A percentile compares a stretch with the other conserved stretches of the same genome.
phyloP scores from a whole-genome alignment of 495 filamentous ascomycete genomes.

The Tuber indicum region DNA sequence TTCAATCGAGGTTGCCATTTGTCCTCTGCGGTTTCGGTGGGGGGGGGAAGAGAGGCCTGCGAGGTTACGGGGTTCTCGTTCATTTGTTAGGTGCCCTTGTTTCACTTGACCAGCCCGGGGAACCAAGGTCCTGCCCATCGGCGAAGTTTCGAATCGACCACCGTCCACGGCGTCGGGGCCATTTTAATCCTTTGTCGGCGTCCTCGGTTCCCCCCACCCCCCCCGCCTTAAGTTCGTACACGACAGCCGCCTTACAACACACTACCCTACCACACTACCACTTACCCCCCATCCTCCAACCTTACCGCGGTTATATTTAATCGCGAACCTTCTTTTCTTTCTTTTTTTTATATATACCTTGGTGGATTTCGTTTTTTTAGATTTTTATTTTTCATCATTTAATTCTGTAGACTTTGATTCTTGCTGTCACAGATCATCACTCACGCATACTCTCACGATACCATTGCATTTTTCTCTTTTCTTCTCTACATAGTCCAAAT shows the following conservation, averaged over 20 bases:
- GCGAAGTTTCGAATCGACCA: conserved; percentile 3
- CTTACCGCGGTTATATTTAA: conserved; percentile 19
- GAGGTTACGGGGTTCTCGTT: conserved; percentile 29
- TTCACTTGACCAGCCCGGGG: not conserved
- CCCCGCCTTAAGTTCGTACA: conserved; percentile 2
- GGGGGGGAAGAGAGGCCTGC: conserved; percentile 9
- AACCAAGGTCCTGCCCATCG: conserved; percentile 1
- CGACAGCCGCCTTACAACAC: conserved; percentile 10
- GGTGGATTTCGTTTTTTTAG: not conserved
- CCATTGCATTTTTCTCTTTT: conserved; percentile 9
- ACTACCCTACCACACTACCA: conserved; percentile 8
- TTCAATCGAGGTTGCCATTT: conserved; percentile 8
- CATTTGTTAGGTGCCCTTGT: conserved; percentile 17
- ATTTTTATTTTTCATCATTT: conserved; percentile 2
- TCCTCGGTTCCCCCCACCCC: conserved; percentile 13
- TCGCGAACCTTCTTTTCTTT: conserved; percentile 15
- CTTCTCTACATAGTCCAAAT: conserved; percentile 14
- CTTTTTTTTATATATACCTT: conserved; percentile 12
- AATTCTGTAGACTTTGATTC: not conserved
- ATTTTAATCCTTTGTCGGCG: conserved; percentile 17
- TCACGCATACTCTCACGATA: conserved; percentile 11
- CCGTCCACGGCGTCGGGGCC: not conserved
- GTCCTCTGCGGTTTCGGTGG: not conserved
- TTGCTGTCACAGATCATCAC: not conserved
- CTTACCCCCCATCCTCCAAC: conserved; percentile 10